Conservation (phyloP, 2,329 filamentous ascomycete genomes). For the Myrmaecium sp. region DNA sequence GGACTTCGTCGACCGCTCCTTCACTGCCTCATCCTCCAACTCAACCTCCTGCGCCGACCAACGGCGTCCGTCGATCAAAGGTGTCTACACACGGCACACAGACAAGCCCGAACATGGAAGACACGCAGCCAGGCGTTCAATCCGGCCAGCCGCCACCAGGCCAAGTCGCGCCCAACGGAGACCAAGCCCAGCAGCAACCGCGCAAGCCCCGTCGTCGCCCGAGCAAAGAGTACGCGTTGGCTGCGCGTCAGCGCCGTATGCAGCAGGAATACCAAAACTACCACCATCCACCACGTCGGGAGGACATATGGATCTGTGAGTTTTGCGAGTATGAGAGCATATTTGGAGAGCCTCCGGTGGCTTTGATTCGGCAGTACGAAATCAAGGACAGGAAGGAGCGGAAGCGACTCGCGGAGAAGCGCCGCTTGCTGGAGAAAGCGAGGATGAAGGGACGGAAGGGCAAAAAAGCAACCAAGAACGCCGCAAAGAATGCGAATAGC, state of each 20-base stretch:
- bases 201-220: slow-evolving; percentile 47
- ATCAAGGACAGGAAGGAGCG: slow-evolving; percentile 79
- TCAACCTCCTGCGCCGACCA: slow-evolving; percentile 4
- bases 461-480: slow-evolving; percentile 61
- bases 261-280: slow-evolving; percentile 63
- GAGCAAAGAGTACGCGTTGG: slow-evolving; percentile 54
- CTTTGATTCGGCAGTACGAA: slow-evolving; percentile 81
- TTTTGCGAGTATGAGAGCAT: slow-evolving; percentile 97
- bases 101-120: slow-evolving; percentile 35
- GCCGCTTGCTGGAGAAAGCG: slow-evolving; percentile 72
- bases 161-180: slow-evolving; percentile 22
- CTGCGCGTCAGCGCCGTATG: slow-evolving; percentile 61
- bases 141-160: slow-evolving; percentile 16
- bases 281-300: slow-evolving; percentile 50
- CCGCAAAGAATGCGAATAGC: slow-evolving; percentile 17
- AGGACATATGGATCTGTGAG: slow-evolving; percentile 88
- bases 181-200: slow-evolving; percentile 23
- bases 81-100: slow-evolving; percentile 38
- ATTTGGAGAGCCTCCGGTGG: slow-evolving; percentile 71
- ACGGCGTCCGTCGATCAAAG: slow-evolving; percentile 17
- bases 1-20: slow-evolving; percentile 4
- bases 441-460: slow-evolving; percentile 85
- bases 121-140: slow-evolving; percentile 12
- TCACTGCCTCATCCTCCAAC: slow-evolving; percentile 7
- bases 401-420: slow-evolving; percentile 71